These are phyloP conservation scores for Eimeria necatrix DNA, from an alignment of 169 alveolate species.

Conservation along the genomic window DNA sequence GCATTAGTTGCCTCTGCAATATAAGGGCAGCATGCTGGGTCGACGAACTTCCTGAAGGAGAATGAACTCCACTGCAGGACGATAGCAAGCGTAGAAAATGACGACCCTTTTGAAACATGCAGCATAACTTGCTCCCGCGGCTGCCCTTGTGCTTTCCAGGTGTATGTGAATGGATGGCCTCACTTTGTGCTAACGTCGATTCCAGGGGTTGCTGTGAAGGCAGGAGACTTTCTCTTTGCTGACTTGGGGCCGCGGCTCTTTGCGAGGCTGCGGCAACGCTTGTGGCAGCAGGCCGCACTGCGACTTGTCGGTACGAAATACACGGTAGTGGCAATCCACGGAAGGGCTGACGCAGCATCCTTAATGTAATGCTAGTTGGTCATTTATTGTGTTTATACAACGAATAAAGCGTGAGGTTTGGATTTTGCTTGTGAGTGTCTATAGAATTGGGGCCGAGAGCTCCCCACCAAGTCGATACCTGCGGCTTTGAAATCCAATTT, in stretches of 20 bases:
- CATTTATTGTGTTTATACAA: neutral
- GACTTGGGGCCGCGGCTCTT: slow-evolving; percentile 74
- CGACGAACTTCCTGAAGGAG: too few relatives aligned
- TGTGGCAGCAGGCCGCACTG: slow-evolving; percentile 72
- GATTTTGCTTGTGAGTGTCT: neutral
- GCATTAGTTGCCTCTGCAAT: neutral
- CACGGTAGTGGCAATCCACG: too few relatives aligned
- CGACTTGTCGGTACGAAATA: slow-evolving; percentile 49
- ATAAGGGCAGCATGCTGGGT: too few relatives aligned
- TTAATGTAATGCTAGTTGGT: too few relatives aligned
- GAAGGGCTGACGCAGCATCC: neutral
- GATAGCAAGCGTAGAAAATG: too few relatives aligned
- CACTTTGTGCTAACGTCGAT: slow-evolving; percentile 76
- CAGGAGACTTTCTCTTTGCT: slow-evolving; percentile 75
- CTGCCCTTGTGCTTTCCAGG: slow-evolving; percentile 41
- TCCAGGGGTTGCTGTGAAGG: slow-evolving; percentile 65
- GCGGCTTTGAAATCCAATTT: neutral
- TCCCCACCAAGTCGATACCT: neutral
- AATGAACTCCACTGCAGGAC: too few relatives aligned
- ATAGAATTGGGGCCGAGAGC: slow-evolving; percentile 51
- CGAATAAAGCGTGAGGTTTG: neutral
- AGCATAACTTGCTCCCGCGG: neutral
- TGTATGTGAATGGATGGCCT: slow-evolving; percentile 80
- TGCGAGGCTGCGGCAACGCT: slow-evolving; percentile 11
- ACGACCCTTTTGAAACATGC: neutral